phyloP scores from a whole-genome alignment of 225 moss, liverwort and hornwort species.

The Physcomitrium patens region DNA sequence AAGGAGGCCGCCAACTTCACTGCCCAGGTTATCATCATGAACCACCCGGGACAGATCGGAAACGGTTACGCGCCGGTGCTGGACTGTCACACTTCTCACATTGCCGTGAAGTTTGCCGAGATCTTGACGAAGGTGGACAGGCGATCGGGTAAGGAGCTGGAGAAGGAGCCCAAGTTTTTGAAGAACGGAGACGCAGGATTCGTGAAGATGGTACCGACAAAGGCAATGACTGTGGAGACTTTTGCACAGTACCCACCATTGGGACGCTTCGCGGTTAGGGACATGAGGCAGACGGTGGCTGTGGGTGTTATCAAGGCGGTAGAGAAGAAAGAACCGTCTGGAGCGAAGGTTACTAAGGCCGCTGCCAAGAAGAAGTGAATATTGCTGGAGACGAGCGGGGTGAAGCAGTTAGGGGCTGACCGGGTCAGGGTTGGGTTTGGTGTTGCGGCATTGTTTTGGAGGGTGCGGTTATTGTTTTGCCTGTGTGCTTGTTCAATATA shows the following conservation, averaged over 20 bases:
- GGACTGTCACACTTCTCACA: conserved; percentile 64
- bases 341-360: conserved; percentile 55
- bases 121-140: conserved; percentile 62
- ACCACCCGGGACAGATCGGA: conserved; percentile 66
- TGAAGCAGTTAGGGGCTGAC: no score
- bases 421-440: no score
- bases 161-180: conserved; percentile 71
- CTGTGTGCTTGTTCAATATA: background rate
- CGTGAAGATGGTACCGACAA: conserved; percentile 63
- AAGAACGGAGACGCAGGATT: conserved; percentile 67
- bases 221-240: conserved; percentile 69
- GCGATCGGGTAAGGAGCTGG: conserved; percentile 64
- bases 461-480: background rate
- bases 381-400: background rate
- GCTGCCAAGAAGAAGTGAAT: conserved; percentile 63
- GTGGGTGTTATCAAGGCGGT: conserved; percentile 64
- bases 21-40: conserved; percentile 71
- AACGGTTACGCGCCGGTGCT: conserved; percentile 64
- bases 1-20: conserved; percentile 68
- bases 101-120: conserved; percentile 57
- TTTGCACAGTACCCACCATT: conserved; percentile 57
- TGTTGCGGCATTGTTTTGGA: no score
- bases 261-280: conserved; percentile 61
- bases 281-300: conserved; percentile 62
- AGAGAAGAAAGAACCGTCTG: conserved; percentile 61